Conservation (phyloP, 805 yeast species). For the Yamadazyma scolyti region DNA sequence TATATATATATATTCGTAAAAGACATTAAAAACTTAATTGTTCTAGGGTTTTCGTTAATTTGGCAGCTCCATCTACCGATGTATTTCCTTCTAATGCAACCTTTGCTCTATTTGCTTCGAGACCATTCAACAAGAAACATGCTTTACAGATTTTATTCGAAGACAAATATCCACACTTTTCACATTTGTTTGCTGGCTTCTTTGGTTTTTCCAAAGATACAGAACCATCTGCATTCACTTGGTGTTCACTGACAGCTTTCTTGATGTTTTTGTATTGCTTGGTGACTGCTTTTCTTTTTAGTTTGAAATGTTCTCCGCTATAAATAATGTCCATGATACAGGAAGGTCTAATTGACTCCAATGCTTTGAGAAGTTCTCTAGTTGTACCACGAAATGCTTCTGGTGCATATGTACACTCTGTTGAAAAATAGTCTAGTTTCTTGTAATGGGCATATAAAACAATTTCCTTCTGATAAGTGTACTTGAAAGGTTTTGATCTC, state of each 20-base stretch:
- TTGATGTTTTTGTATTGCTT: slow-evolving; percentile 28
- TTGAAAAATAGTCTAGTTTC: slow-evolving; percentile 90
- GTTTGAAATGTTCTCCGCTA: slow-evolving; percentile 82
- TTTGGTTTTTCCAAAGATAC: slow-evolving; percentile 38
- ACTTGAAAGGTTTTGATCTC: slow-evolving; percentile 93
- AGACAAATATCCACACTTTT: slow-evolving; percentile 87
- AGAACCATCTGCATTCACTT: slow-evolving; percentile 61
- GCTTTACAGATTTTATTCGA: slow-evolving; percentile 91
- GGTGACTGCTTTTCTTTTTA: slow-evolving; percentile 51
- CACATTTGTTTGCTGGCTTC: slow-evolving; percentile 72
- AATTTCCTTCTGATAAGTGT: slow-evolving; percentile 94
- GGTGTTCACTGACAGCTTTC: slow-evolving; percentile 35
- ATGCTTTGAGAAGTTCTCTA: slow-evolving; percentile 81
- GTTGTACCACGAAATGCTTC: slow-evolving; percentile 99
- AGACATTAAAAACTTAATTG: slow-evolving; percentile 51
- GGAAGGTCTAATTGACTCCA: slow-evolving; percentile 87
- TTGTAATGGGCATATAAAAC: slow-evolving; percentile 96
- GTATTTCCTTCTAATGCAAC: slow-evolving; percentile 50
- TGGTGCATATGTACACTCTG: slow-evolving; percentile 98
- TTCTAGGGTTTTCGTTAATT: slow-evolving; percentile 58
- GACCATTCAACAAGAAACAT: slow-evolving; percentile 79
- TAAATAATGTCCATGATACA: slow-evolving; percentile 92
- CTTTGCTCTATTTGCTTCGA: slow-evolving; percentile 73
- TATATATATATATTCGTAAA: background rate
- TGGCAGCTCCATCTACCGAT: slow-evolving; percentile 62